Base-by-base conservation (phyloP, 2,329 filamentous ascomycete genomes). In the Pseudodiploospora longispora region DNA sequence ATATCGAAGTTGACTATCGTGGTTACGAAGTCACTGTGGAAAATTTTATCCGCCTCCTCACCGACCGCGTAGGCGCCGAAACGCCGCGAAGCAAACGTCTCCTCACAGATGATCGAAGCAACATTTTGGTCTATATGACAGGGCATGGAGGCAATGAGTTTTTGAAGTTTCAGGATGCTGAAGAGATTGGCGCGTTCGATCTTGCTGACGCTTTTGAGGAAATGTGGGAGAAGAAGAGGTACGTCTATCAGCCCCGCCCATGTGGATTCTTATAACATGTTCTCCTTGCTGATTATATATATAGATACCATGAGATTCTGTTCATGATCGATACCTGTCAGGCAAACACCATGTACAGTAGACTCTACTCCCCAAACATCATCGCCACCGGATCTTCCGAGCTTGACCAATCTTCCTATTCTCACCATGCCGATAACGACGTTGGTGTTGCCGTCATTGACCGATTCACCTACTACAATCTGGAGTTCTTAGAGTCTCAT, bases 311-410 rank as follows among this genome's bases (percentile, higher is more conserved):
- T 63, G 93, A 98, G 67, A 82, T 98, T 55, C 79, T 98, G 46
- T 98, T 98, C 73, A 98, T 98, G 93, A 98, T 98, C 67, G 93
- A 98, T 65, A 98, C 93, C 0, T 98, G 93, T 70, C 93, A 98
- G 69, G 93, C 93, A 44, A 98, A 98, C 65, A 98, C 93, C 30
- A 96, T 98, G 89, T 98, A 95, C 70, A 91, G 83, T 61, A 91
- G 95, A 57, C 87, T 98, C 59, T 98, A 98, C 72, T 95, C 89
- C 5, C 91, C 91, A 39, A 97, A 97, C 59, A 96, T 98, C 57
- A 89, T 98, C 58, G 93, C 93, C 0, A 98, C 94, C 0, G 93
- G 93, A n/a, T 95, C 87, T 30, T 94, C 87, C 3, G 89, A 93
- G 63, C 83, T 97, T 49, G 91, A 97, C 61, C 87, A 98, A 65